Base-by-base conservation (phyloP, 768 basidiomycete species). In the Leucogyrophana mollusca region DNA sequence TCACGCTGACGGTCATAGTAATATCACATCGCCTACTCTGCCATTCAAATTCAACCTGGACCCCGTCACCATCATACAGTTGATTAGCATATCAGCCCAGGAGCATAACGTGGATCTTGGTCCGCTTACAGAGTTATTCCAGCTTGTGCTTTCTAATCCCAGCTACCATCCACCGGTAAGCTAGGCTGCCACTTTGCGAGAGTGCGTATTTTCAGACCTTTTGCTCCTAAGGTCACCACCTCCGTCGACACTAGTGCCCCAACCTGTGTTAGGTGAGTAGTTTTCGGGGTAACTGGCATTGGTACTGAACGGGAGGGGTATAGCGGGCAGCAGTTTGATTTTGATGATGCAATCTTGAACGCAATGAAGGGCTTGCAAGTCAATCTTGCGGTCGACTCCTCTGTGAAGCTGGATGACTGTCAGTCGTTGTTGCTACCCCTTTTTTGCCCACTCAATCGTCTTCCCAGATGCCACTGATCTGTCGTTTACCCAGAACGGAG, bases 351-450 rank as follows among this genome's bases (percentile, higher is more conserved):
- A 22, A 84, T 88, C 49, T 67, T 89, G 45, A 70, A 76, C n/a
- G 71, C 85, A 3, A 59, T 89, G 42, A 72, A 77, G 25, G 75
- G 75, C 46, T 71, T 89, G 32, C 70, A 75, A 56, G 79, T 86
- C 40, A 72, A 83, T 49, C 62, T 89, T 17, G 70, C 62, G 9
- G 70, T 88, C 24, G 63, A 77, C n/a, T 74, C 74, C 14, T 65
- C 66, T 1, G 64, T 83, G 36, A 78, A 76, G 57, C 62, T 89
- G 32, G 87, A 88, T 59, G 83, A 87, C 48, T 89, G 82, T 83
- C 52, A 57, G 78, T 51, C 20, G 14, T 2, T 35, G 3, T 25
- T 34, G 23, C 16, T 45, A 10, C n/a, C 39, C 18, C 1, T 9
- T 30, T 35, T 32, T 42, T 17, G 27, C 44, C 21, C 10, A 24